Evolutionary conservation across 1,284 basidiomycete species (phyloP), one percentile per base, ranked within the genome.

Genomic region (Sporisorium iseilematis-ciliati): DNA sequence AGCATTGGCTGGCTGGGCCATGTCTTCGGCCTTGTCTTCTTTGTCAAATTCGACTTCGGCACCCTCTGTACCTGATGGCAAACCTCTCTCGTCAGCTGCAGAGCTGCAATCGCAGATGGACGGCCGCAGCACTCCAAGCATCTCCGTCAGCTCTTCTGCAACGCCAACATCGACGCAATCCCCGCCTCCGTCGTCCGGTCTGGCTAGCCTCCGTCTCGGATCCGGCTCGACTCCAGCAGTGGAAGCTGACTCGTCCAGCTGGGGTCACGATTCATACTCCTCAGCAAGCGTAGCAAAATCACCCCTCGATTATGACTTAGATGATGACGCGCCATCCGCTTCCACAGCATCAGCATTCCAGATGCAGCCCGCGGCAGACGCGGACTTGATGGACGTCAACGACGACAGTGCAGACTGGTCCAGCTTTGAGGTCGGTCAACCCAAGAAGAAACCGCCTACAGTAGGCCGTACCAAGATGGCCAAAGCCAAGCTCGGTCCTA

Each of bases 1-100:
- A 1, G 79, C 77, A 14, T 55, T 84, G 46, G 77, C 80, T 7
- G 77, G 78, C 21, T 84, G 82, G 82, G 81, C 82, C 10, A 74
- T 82, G 59, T 68, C 74, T 6, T 74, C 76, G 40, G 75, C 76
- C 0, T 55, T 78, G 10, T 75, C 76, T 0, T 75, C 73, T 2
- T 54, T 75, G 2, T 75, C 73, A 21, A 75, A 64, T 25, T 54
- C 73, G 18, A 41, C 73, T 0, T 54, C 73, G 7, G 60, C 64
- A 42, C 60, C 65, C 3, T 65, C 56, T 16, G 72, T 65, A 3
- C 49, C 59, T 5, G 51, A 65, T 14, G 72, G 63, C 35, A 59
- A 65, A n/a, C 66, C 72, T 3, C 38, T 69, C 0, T 60, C 67
- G 0, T 57, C 67, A 11, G 66, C 73, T 0, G 57, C 67, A 18